phyloP scores from a whole-genome alignment of 805 yeast species.

The Ogataea pilisensis region DNA sequence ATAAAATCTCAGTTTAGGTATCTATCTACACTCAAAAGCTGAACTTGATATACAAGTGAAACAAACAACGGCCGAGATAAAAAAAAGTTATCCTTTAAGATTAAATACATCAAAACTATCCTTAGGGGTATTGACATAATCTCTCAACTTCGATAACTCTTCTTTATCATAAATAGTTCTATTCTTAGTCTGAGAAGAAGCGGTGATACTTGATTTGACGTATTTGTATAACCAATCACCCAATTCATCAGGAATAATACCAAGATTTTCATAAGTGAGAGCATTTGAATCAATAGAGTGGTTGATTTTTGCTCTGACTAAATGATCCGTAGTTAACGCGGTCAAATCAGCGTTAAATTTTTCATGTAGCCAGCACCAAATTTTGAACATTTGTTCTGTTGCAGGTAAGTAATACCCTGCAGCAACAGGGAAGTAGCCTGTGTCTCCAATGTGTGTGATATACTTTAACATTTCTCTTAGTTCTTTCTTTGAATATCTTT shows the following conservation, averaged over 20 bases:
- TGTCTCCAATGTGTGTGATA: conserved; percentile 33
- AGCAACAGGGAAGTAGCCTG: conserved; percentile 34
- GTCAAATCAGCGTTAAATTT: conserved; percentile 38
- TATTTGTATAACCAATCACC: conserved; percentile 46
- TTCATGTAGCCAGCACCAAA: conserved; percentile 36
- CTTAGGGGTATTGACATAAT: conserved; percentile 34
- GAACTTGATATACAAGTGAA: too few species aligned
- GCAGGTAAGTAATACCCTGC: conserved; percentile 34
- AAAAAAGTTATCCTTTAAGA: conserved; percentile 18
- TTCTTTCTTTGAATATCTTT: conserved; percentile 55
- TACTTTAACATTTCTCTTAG: conserved; percentile 66
- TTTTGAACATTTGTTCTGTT: conserved; percentile 35
- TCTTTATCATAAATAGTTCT: conserved; percentile 37
- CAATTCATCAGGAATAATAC: conserved; percentile 54
- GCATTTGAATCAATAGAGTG: conserved; percentile 61
- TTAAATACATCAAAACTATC: conserved; percentile 30
- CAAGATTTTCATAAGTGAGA: conserved; percentile 65
- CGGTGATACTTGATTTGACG: conserved; percentile 33
- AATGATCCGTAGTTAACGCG: conserved; percentile 60
- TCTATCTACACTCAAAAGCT: too few species aligned
- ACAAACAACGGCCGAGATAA: too few species aligned
- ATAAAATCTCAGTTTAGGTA: too few species aligned
- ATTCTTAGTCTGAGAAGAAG: conserved; percentile 33
- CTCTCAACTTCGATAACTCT: conserved; percentile 32
- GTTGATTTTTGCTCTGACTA: conserved; percentile 66